Evolutionary conservation across 2,329 filamentous ascomycete species (phyloP), one percentile per base, ranked within the genome.

Genomic region (Bipolaris victoriae): DNA sequence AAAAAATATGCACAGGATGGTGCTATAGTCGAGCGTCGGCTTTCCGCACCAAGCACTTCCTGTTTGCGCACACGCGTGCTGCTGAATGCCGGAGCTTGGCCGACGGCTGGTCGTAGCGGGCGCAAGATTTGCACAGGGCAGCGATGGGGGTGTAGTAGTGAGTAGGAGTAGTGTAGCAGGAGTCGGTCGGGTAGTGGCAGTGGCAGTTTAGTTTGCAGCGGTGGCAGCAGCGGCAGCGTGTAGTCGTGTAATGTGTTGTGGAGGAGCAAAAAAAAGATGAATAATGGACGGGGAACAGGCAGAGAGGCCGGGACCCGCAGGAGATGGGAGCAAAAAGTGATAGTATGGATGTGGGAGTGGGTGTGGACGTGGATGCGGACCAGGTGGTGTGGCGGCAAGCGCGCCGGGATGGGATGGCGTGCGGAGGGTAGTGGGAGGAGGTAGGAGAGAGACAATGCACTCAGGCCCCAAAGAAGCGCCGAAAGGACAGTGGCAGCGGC

Each of bases 51-150:
- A 49, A 39, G 64, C 60, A 41, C 62, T 64, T 61, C 62, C 61
- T 66, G 64, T 53, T 66, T 69, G 55, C 52, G 58, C 39, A 55
- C 39, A 55, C 52, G 58, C 39, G 39, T 48, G 52, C 63, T 66
- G 61, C 57, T 67, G 49, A 47, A 56, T 53, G 67, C 65, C 65
- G 65, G 64, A 63, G 65, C 61, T 68, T 67, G 65, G 52, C 43
- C 48, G 57, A 46, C 46, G 46, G 36, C 49, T 48, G 58, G 56
- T 57, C 52, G 56, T 57, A 54, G 49, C 20, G 24, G 22, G 43
- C 43, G 26, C 43, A 29, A 29, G 43, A 45, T 26, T 40, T 39
- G 29, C 15, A 29, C 20, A 31, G 54, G 39, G 39, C 39, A 40
- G 5, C 39, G 6, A 22, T 11, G 24, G 39, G 43, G 47, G 33